A percentile compares a stretch with the other conserved stretches of the same genome.
Conservation (phyloP, 352 stramenopile genomes). For the Pythium plurisporium region DNA sequence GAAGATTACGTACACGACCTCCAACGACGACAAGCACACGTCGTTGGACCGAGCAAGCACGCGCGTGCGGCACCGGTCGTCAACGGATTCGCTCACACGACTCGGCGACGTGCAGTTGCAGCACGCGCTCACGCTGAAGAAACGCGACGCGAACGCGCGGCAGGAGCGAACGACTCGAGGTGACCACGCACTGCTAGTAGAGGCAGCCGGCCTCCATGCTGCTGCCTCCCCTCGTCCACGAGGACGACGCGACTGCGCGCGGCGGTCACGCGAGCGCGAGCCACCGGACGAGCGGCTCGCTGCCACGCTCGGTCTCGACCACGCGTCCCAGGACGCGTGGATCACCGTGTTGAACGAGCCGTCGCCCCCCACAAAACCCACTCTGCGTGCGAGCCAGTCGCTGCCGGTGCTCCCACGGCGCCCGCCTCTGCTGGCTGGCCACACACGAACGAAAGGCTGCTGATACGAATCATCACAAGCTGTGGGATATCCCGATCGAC, state of each 20-base stretch:
- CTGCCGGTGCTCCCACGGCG: not conserved
- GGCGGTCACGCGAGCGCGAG: no score
- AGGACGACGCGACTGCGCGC: no score
- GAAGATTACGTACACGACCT: not conserved
- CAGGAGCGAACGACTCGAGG: not conserved
- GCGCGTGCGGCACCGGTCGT: slow-evolving; percentile 13
- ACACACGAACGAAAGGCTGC: not conserved
- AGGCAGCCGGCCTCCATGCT: no score
- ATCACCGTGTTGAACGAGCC: slow-evolving; percentile 1
- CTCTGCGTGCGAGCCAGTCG: not conserved
- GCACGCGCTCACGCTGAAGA: no score
- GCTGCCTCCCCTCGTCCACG: no score
- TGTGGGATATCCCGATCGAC: no score
- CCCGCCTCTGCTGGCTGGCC: no score
- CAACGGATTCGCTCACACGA: not conserved
- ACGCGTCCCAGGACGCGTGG: not conserved
- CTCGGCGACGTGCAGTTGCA: slow-evolving; percentile 16
- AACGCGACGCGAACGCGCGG: no score
- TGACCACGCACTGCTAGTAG: no score
- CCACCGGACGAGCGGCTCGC: no score
- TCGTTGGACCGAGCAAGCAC: slow-evolving; percentile 18
- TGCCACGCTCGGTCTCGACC: not conserved
- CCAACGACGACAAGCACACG: not conserved
- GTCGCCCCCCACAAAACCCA: no score
- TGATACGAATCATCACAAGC: not conserved